These are phyloP conservation scores for Aphanocladium album DNA, from an alignment of 2,329 filamentous ascomycete species.

Conservation along the genomic window DNA sequence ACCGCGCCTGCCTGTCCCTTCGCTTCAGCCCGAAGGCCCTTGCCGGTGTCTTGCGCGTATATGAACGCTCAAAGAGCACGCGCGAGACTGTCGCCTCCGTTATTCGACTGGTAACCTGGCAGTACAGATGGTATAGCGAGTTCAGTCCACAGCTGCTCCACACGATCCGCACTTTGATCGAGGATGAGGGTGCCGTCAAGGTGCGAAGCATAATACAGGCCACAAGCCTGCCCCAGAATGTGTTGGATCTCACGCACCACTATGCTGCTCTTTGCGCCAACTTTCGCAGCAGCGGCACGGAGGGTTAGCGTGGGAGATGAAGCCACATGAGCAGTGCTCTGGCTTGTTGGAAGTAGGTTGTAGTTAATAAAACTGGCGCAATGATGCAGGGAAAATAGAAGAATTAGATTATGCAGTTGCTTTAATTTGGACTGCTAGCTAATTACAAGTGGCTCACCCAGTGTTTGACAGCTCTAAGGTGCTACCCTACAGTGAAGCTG, in stretches of 20 bases:
- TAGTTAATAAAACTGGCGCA: slow-evolving; percentile 8
- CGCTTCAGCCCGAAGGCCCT: slow-evolving; percentile 93
- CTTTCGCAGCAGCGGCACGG: slow-evolving; percentile 90
- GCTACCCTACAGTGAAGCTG: neutral
- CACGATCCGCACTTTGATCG: slow-evolving; percentile 86
- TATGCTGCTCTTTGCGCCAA: slow-evolving; percentile 92
- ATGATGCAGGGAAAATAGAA: slow-evolving; percentile 1
- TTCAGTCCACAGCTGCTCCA: slow-evolving; percentile 90
- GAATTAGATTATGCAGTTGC: neutral
- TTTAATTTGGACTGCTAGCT: neutral
- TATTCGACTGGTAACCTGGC: slow-evolving; percentile 92
- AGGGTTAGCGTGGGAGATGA: slow-evolving; percentile 51
- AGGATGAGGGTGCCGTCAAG: slow-evolving; percentile 96
- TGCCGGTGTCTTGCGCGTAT: slow-evolving; percentile 73
- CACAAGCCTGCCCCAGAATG: slow-evolving; percentile 85
- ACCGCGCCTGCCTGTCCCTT: slow-evolving; percentile 77
- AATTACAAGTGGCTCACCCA: neutral
- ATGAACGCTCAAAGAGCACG: slow-evolving; percentile 73
- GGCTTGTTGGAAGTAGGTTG: neutral
- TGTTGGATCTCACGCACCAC: slow-evolving; percentile 91
- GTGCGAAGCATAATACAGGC: slow-evolving; percentile 96
- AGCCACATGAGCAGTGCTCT: neutral
- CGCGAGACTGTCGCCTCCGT: slow-evolving; percentile 77
- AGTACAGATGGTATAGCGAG: slow-evolving; percentile 99
- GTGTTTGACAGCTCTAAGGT: neutral